Evolutionary conservation across 2,329 filamentous ascomycete species (phyloP), one percentile per base, ranked within the genome.

Genomic region (Sarocladium oryzae): DNA sequence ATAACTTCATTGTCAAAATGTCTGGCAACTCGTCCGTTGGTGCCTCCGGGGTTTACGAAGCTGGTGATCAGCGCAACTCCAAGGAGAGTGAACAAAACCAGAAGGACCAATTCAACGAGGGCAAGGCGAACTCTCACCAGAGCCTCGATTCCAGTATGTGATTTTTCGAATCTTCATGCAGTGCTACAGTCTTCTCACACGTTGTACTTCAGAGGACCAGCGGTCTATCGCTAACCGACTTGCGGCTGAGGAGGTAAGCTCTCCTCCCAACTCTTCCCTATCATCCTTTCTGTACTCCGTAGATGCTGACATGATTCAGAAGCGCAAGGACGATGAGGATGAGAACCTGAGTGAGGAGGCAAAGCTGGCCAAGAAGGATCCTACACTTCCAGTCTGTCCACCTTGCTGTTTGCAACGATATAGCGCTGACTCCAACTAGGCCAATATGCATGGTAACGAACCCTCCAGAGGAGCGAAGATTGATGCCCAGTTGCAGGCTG

Each of bases 161-260:
- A 13, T 24, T 23, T 35, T n/a, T 41, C 36, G 7, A n/a, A 7
- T 38, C 28, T 6, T 40, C 18, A 7, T 13, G 7, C 28, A 30
- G 28, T 30, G 36, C 36, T 40, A 6, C n/a, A n/a, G n/a, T n/a
- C n/a, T n/a, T n/a, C n/a, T n/a, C n/a, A n/a, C n/a, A 40, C 36
- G 7, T 6, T 7, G 16, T 21, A 51, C 50, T 8, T 51, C 56
- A 82, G 84, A 89, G 78, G 85, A 89, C 59, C 72, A 87, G 66
- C 77, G 85, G 62, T 75, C 82, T 38, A 87, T 89, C 50, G 81
- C 81, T 66, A 89, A 89, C 74, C 83, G 82, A 60, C 71, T 88
- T 24, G 85, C 75, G 21, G 78, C 79, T 16, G 85, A 84, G 61
- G 74, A 78, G 66, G 77, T 72, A 75, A 51, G 66, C 13, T 54